Base-by-base conservation (phyloP, 805 yeast species). In the Wickerhamomyces tratensis region DNA sequence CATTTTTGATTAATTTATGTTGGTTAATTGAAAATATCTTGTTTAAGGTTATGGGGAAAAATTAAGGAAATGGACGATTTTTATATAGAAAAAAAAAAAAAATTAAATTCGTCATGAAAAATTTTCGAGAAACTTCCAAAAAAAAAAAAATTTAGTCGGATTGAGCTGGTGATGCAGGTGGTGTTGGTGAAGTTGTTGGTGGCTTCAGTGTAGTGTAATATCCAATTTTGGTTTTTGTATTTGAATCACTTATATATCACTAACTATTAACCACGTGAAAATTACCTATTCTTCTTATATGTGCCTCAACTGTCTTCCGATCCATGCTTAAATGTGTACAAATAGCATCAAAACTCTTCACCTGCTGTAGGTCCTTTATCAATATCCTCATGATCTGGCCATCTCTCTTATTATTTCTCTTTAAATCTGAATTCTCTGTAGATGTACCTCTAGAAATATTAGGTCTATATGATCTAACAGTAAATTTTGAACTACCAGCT, bases 241-340 rank as follows among this genome's bases (percentile, higher is more conserved):
- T n/a, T n/a, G n/a, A n/a, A n/a, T n/a, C n/a, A n/a, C n/a, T n/a
- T n/a, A n/a, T n/a, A n/a, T n/a, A n/a, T n/a, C n/a, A n/a, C n/a
- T n/a, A n/a, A 41, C 62, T 54, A 46, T 69, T 72, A 2, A 77
- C 63, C 12, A 74, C 56, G 41, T 62, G 69, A 62, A 75, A 76
- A 14, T 72, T 72, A 1, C 79, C 79, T 30, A 78, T 59, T 31
- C 61, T 59, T 31, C 64, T 57, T n/a, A 79, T 45, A 5, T 75
- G 41, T 3, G 51, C 53, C 49, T 79, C 82, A 2, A 83, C 74
- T 29, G 79, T 81, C 20, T 56, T 57, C 38, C 77, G 64, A 9
- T 83, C 70, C 52, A 70, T 69, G 39, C 71, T 74, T 51, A 86
- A 63, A 44, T 77, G 82, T 0, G 91, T 85, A 53, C 91, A 82